Evolutionary conservation across 2,329 filamentous ascomycete species (phyloP).

Genomic region (Lachnellula hyalina): DNA sequence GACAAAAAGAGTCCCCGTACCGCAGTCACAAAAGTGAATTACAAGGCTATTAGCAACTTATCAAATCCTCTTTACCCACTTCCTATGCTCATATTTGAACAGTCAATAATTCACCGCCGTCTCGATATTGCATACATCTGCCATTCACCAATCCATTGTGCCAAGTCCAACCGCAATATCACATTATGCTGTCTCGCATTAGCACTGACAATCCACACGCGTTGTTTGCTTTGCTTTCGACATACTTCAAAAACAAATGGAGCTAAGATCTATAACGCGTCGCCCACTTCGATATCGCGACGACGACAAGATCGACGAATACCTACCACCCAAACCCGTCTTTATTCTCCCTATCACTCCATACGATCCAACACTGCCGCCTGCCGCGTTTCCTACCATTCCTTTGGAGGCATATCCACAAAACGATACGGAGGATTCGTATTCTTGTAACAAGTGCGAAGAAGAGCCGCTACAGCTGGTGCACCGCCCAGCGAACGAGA

Average conservation of each 20-base stretch:
- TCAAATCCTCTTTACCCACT: too few relatives aligned
- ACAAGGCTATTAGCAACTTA: too few relatives aligned
- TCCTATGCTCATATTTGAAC: neutral
- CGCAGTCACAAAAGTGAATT: too few relatives aligned
- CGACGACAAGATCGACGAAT: conserved; percentile 7
- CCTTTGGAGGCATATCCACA: conserved; percentile 16
- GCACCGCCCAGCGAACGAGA: neutral
- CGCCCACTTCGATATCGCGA: conserved; percentile 23
- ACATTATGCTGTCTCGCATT: neutral
- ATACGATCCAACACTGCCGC: conserved; percentile 24
- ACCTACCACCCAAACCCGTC: conserved; percentile 4
- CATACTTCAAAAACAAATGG: neutral
- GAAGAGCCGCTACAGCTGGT: neutral
- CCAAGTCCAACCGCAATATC: neutral
- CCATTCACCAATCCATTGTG: neutral
- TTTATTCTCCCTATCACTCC: conserved; percentile 21
- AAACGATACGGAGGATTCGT: neutral
- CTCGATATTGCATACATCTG: neutral
- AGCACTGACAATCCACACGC: neutral
- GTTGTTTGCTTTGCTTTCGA: neutral
- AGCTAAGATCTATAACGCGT: conserved; percentile 1
- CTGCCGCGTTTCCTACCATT: conserved; percentile 17
- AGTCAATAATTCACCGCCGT: neutral
- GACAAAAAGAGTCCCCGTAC: too few relatives aligned
- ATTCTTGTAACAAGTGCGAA: neutral